Evolutionary conservation across 2,329 filamentous ascomycete genomes (phyloP).

Genomic region (Akanthomyces dipterigenus): DNA sequence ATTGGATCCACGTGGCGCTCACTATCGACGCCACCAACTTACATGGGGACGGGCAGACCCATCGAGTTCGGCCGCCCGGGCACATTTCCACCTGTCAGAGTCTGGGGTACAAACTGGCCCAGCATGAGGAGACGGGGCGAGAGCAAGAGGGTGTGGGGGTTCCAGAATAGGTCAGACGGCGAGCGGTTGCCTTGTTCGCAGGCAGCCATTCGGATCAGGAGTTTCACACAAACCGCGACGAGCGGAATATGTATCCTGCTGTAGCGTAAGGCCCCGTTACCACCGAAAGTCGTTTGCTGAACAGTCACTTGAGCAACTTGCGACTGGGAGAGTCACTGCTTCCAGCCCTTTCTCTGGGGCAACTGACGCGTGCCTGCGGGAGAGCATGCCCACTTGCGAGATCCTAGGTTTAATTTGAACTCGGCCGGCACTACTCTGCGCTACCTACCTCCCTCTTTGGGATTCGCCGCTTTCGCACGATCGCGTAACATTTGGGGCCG

Average conservation of each 20-base stretch:
- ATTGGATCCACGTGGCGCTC: neutral
- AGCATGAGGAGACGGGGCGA: neutral
- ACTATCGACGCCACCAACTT: constrained; percentile 8
- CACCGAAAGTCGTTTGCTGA: too few species aligned
- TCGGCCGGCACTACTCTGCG: too few species aligned
- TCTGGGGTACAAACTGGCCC: neutral
- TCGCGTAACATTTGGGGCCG: neutral
- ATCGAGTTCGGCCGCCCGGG: neutral
- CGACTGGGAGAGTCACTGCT: too few species aligned
- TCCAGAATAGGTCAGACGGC: neutral
- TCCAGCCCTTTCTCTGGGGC: too few species aligned
- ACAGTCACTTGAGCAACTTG: too few species aligned
- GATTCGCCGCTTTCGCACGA: neutral
- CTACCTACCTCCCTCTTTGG: neutral
- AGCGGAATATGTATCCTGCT: too few species aligned
- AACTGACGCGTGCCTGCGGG: too few species aligned
- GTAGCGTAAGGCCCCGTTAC: too few species aligned
- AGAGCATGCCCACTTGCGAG: too few species aligned
- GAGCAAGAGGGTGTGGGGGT: neutral
- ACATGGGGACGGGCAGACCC: neutral
- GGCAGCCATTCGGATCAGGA: too few species aligned
- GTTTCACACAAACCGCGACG: too few species aligned
- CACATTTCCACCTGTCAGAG: neutral
- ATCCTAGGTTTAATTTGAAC: neutral
- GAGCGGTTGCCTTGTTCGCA: neutral